Conservation (phyloP, 2,329 filamentous ascomycete genomes). For the Penicillium olsonii region DNA sequence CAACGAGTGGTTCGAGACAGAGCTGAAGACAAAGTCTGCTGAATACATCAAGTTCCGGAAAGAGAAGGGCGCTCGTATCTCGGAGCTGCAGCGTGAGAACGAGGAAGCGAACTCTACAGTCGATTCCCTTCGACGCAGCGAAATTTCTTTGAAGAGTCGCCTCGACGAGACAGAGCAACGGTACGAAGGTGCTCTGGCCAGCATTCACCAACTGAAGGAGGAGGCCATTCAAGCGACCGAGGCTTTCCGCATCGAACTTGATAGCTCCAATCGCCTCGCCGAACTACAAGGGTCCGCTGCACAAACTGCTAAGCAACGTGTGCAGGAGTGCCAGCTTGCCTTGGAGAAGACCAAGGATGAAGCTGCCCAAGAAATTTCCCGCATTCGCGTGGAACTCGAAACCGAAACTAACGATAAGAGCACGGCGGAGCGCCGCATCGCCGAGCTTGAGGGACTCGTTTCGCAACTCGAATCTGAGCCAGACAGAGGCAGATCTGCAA, state of each 20-base stretch:
- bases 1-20: slow-evolving; percentile 88
- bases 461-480: slow-evolving; percentile 61
- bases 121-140: slow-evolving; percentile 75
- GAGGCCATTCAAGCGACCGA: slow-evolving; percentile 79
- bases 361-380: slow-evolving; percentile 60
- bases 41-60: slow-evolving; percentile 90
- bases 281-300: slow-evolving; percentile 66
- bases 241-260: slow-evolving; percentile 81
- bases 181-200: slow-evolving; percentile 78
- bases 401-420: slow-evolving; percentile 62
- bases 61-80: slow-evolving; percentile 87
- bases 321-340: slow-evolving; percentile 59
- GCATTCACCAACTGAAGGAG: slow-evolving; percentile 83
- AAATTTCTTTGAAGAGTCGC: slow-evolving; percentile 76
- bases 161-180: slow-evolving; percentile 83
- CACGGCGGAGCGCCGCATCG: slow-evolving; percentile 62
- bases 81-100: slow-evolving; percentile 82
- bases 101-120: slow-evolving; percentile 79
- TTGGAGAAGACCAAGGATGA: slow-evolving; percentile 63
- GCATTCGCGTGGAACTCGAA: slow-evolving; percentile 56
- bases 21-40: slow-evolving; percentile 84
- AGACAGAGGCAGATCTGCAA: slow-evolving; percentile 50
- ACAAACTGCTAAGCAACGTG: slow-evolving; percentile 59
- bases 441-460: slow-evolving; percentile 65
- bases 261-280: slow-evolving; percentile 76